Evolutionary conservation across 805 yeast species (phyloP), one percentile per base, ranked within the genome.

Genomic region (Nakazawaea ernobii): DNA sequence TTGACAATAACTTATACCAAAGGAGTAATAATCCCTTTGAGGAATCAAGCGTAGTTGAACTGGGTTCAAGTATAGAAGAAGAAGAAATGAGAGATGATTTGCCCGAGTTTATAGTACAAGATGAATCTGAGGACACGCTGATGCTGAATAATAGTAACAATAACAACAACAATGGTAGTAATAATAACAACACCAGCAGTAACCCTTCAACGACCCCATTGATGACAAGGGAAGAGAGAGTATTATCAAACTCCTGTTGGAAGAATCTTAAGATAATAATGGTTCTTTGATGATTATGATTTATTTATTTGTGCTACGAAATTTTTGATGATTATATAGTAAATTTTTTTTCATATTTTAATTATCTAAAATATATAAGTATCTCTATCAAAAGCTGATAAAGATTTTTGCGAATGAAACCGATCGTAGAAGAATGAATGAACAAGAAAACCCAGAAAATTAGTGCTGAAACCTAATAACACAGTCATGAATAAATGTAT

Each of bases 351-450:
- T 20, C 5, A 20, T 20, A 20, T 20, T 20, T 20, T 20, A 20
- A 20, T 20, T 3, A 20, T 20, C 24, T 20, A 20, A 20, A 20
- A 20, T 20, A 20, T 20, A 20, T 20, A 20, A 20, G 24, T 20
- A 20, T 20, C 24, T 20, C 5, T 20, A 20, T 20, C 24, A 20
- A 20, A 20, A 20, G 24, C 3, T 20, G 24, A 20, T 20, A 20
- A 20, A 38, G 24, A 26, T 26, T 24, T 27, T 26, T 38, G n/a
- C 6, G 44, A 41, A 32, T 41, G 63, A 63, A 53, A 67, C 60
- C 28, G 66, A 63, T 44, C 66, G 58, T 26, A 56, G 59, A 14
- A 32, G 63, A 61, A 35, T 10, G 56, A 58, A 24, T 55, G 59
- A 13, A 59, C 55, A 35, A 56, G 59, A 30, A 54, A 55, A 39